phyloP scores from a whole-genome alignment of 106 monocot genomes.

The Acorus gramineus region DNA sequence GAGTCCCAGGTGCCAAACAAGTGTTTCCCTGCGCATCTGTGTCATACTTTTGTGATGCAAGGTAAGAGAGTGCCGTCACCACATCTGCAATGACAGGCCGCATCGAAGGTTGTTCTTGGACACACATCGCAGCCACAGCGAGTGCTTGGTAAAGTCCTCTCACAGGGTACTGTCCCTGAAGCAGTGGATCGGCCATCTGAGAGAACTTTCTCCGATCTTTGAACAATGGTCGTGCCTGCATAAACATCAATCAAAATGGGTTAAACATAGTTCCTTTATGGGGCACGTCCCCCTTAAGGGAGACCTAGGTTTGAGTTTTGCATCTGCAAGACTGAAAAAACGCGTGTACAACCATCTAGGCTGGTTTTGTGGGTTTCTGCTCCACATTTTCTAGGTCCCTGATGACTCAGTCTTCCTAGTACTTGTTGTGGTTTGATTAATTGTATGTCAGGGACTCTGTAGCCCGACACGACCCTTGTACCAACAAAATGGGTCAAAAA shows the following conservation, averaged over 20 bases:
- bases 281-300: too few species aligned
- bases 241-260: background rate
- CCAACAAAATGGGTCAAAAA: too few species aligned
- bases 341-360: too few species aligned
- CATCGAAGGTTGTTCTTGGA: conserved; percentile 21
- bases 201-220: conserved; percentile 26
- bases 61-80: conserved; percentile 29
- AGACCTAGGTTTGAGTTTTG: too few species aligned
- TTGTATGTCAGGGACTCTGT: too few species aligned
- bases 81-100: conserved; percentile 31
- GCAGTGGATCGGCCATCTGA: conserved; percentile 24
- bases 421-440: too few species aligned
- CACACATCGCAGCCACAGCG: conserved; percentile 35
- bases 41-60: conserved; percentile 20
- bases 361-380: too few species aligned
- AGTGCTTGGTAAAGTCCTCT: conserved; percentile 25
- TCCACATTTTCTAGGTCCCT: too few species aligned
- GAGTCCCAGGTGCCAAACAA: too few species aligned
- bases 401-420: too few species aligned
- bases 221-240: conserved; percentile 29
- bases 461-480: too few species aligned
- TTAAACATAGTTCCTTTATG: too few species aligned
- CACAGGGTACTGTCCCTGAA: conserved; percentile 17
- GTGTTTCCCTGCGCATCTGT: conserved; percentile 2
- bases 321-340: background rate